Percentiles rank a stretch among this genome's conserved stretches.
phyloP scores from a whole-genome alignment of 805 yeast species.

The Suhomyces xylopsoci region DNA sequence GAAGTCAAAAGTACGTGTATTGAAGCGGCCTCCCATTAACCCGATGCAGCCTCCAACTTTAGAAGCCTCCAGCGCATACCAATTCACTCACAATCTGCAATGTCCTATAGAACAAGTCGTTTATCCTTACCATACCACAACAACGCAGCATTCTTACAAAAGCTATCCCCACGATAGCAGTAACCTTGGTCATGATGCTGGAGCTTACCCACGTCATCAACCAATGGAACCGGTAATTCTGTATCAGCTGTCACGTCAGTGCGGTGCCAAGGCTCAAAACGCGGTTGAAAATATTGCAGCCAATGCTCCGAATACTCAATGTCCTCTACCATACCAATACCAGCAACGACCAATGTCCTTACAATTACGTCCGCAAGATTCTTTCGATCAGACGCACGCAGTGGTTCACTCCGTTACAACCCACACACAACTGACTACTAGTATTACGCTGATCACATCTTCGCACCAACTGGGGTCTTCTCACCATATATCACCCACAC shows the following conservation, averaged over 20 bases:
- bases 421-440: neutral
- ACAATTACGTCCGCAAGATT: neutral
- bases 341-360: neutral
- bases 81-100: neutral
- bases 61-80: neutral
- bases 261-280: neutral
- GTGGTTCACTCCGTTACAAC: neutral
- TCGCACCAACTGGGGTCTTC: no score
- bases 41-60: no score
- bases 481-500: neutral
- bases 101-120: neutral
- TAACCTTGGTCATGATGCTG: no score
- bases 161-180: no score
- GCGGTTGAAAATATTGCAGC: neutral
- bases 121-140: no score
- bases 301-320: neutral
- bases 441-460: no score
- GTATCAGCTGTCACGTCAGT: neutral
- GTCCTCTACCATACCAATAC: neutral
- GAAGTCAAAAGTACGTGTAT: neutral
- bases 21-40: neutral
- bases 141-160: no score
- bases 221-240: neutral
- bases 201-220: no score
- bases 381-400: neutral